phyloP scores from a whole-genome alignment of 352 stramenopile genomes.

The Saprolegnia diclina region DNA sequence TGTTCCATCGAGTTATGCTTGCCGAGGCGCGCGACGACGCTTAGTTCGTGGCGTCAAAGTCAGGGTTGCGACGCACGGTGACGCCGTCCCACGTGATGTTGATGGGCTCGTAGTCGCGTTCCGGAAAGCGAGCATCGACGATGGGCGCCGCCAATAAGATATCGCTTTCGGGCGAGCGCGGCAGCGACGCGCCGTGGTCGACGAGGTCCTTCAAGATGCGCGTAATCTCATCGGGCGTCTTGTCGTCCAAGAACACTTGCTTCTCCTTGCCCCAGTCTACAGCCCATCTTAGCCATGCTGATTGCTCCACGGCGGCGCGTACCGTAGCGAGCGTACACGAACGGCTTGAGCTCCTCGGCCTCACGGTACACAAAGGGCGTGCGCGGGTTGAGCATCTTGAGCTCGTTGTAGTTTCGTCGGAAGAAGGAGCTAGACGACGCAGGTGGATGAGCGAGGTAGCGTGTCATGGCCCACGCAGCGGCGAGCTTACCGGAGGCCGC shows the following conservation, averaged over 20 bases:
- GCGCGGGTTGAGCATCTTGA: slow-evolving; percentile 84
- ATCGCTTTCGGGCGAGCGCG: slow-evolving; percentile 84
- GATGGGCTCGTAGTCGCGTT: slow-evolving; percentile 69
- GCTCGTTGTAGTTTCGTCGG: slow-evolving; percentile 79
- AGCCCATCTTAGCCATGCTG: not conserved
- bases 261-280: slow-evolving; percentile 79
- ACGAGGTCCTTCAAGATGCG: slow-evolving; percentile 69
- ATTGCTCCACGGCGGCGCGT: slow-evolving; percentile 12
- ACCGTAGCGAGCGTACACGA: slow-evolving; percentile 81
- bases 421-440: slow-evolving; percentile 61
- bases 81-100: slow-evolving; percentile 83
- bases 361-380: slow-evolving; percentile 84
- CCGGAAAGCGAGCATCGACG: slow-evolving; percentile 56
- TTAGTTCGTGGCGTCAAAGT: slow-evolving; percentile 45
- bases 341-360: slow-evolving; percentile 82
- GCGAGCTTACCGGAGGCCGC: slow-evolving; percentile 61
- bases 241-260: slow-evolving; percentile 76
- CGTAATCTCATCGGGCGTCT: slow-evolving; percentile 79
- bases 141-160: slow-evolving; percentile 64
- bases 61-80: slow-evolving; percentile 70
- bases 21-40: not conserved
- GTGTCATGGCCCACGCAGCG: too few species aligned
- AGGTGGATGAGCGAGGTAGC: not conserved
- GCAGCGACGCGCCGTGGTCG: slow-evolving; percentile 57
- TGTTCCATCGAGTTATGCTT: not conserved